Conservation (phyloP, 345 rosid species). For the Salix brachista region DNA sequence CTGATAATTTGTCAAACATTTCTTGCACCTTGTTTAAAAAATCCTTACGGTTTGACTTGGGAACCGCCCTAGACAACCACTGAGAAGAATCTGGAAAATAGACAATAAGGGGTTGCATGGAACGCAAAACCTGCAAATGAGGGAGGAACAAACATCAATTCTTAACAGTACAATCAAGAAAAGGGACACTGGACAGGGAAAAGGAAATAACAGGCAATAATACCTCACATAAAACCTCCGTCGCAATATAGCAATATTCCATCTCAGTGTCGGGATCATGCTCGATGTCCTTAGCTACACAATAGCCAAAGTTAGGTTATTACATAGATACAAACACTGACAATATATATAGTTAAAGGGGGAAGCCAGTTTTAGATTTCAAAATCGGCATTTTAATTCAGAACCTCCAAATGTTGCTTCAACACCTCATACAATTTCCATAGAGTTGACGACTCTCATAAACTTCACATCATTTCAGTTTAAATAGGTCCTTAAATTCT, state of each 20-base stretch:
- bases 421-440: neutral
- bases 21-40: constrained; percentile 69
- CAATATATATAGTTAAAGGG: neutral
- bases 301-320: neutral
- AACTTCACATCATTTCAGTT: neutral
- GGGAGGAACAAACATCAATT: constrained; percentile 14
- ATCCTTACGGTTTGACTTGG: constrained; percentile 62
- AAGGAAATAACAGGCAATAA: neutral
- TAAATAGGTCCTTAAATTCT: neutral
- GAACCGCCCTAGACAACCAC: constrained; percentile 93
- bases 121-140: constrained; percentile 66
- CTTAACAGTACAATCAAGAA: neutral
- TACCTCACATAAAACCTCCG: constrained; percentile 91
- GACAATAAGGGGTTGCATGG: constrained; percentile 74
- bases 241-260: constrained; percentile 74
- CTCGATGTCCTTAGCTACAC: constrained; percentile 69
- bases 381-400: neutral
- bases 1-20: constrained; percentile 71
- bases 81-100: constrained; percentile 86
- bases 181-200: neutral
- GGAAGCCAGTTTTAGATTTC: neutral
- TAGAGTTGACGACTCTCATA: neutral
- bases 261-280: constrained; percentile 75
- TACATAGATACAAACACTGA: neutral
- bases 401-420: neutral